Evolutionary conservation across 2,329 filamentous ascomycete genomes (phyloP), one percentile per base, ranked within the genome.

Genomic region (Curvularia sp.): DNA sequence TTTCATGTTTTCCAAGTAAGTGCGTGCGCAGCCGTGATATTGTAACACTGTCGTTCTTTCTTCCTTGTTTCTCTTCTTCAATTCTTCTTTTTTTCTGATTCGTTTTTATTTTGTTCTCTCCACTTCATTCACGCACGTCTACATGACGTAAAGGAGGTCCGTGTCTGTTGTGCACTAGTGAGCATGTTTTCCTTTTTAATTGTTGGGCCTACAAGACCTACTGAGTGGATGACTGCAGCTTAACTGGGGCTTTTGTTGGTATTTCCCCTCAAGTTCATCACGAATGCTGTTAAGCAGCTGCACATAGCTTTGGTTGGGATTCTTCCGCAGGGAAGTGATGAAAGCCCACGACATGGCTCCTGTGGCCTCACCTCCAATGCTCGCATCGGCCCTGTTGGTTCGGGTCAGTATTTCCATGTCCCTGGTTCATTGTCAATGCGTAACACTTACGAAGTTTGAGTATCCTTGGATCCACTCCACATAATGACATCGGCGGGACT

Each of bases 311-410:
- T 98, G 95, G 75, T 96, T 89, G 0, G 92, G 92, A 74, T 96
- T 96, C 82, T 93, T 92, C 83, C 91, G 93, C 72, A 98, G 85
- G 20, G 93, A 89, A 1, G 85, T 88, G 77, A 99, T 95, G 77
- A 99, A 99, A 2, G 95, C 95, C 88, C 91, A 97, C 3, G 93
- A 97, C 95, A 99, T 98, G 77, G 95, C 95, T 55, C 95, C 95
- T 0, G 95, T 99, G 33, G 95, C 94, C 80, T 97, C 86, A 56
- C 92, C 88, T 43, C 85, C 87, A 66, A 98, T 97, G 28, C 88
- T 91, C 12, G 95, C 93, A 77, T 99, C 95, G 79, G 92, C 91
- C 58, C 93, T 96, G 49, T 20, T 46, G 24, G 26, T 28, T 46
- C 9, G 5, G 1, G n/a, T 46, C n/a, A 46, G 43, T 30, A 31